phyloP scores from a whole-genome alignment of 208 protist species.

The Leishmania mexicana region DNA sequence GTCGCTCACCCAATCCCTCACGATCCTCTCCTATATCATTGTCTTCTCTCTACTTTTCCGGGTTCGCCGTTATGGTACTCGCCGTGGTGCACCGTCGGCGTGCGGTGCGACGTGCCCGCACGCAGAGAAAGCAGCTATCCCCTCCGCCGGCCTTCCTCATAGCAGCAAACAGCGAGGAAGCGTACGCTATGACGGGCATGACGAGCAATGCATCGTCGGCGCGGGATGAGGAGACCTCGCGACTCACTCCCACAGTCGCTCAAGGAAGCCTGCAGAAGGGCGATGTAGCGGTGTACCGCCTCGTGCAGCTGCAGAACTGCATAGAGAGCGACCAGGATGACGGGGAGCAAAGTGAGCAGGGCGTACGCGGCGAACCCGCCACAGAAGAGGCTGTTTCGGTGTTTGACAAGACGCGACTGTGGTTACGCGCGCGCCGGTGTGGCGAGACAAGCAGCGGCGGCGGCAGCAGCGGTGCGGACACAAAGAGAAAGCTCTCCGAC shows the following conservation, averaged over 20 bases:
- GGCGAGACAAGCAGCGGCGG: not conserved
- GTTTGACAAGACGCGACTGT: not conserved
- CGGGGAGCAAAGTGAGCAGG: not conserved
- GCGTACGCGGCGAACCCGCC: not conserved
- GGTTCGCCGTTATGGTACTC: not conserved
- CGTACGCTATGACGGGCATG: not conserved
- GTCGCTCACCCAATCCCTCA: not conserved
- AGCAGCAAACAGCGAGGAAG: not conserved
- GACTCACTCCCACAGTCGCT: not conserved
- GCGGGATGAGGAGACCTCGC: not conserved
- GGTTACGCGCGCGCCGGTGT: not conserved
- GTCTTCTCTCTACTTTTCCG: not conserved
- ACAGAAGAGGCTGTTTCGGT: not conserved
- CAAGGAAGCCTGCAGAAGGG: not conserved
- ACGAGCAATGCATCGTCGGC: not conserved
- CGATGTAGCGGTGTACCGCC: not conserved
- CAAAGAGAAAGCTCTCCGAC: not conserved
- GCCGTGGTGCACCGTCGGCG: slow-evolving; percentile 1
- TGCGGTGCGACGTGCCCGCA: not conserved
- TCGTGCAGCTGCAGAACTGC: not conserved
- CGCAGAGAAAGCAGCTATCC: not conserved
- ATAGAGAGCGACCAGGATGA: not conserved
- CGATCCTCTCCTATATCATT: not conserved
- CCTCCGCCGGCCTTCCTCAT: not conserved
- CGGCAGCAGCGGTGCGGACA: not conserved